Evolutionary conservation across 768 basidiomycete genomes (phyloP), one percentile per base, ranked within the genome.

Genomic region (Mycena albidolilacea): DNA sequence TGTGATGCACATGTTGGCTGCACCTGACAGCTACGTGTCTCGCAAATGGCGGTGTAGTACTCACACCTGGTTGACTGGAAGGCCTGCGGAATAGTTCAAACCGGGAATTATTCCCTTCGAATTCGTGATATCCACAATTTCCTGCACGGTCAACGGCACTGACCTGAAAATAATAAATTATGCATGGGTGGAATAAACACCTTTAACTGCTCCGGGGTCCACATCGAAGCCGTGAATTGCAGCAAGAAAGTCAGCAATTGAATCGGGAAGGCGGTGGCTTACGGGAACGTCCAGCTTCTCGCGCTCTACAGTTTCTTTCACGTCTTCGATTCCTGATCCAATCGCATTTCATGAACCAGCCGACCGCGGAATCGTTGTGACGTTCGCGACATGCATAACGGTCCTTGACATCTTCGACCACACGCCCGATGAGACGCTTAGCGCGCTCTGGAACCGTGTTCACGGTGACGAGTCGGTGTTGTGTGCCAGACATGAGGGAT

Each of bases 201-300:
- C 64, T 64, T 64, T 9, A 50, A 37, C 39, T 64, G 64, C 64
- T 64, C 64, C 35, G 64, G 50, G 15, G 64, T 64, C 64, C 64
- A 64, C 64, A 52, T 41, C 14, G 50, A 39, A 10, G 64, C 48
- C 10, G 64, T 64, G 64, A 64, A 64, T 50, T 64, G 30, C 48
- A 10, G 5, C 7, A 52, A 15, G 15, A 3, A 11, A 41, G 38
- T 23, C 23, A 23, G 23, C 23, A 23, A 23, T 23, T 23, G 23
- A 23, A 23, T 23, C 2, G 23, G 23, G 23, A 23, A 23, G 23
- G 23, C 23, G 23, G 23, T 23, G 12, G 8, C 64, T 38, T 17
- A 64, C 64, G 35, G 54, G 64, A 30, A 52, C 48, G 46, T 64
- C 15, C 10, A 50, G 64, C 12, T 15, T 52, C n/a, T 64, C 64